Evolutionary conservation across 139 green algal genomes (phyloP).

Genomic region (Chlamydomonas sphaeroides): DNA sequence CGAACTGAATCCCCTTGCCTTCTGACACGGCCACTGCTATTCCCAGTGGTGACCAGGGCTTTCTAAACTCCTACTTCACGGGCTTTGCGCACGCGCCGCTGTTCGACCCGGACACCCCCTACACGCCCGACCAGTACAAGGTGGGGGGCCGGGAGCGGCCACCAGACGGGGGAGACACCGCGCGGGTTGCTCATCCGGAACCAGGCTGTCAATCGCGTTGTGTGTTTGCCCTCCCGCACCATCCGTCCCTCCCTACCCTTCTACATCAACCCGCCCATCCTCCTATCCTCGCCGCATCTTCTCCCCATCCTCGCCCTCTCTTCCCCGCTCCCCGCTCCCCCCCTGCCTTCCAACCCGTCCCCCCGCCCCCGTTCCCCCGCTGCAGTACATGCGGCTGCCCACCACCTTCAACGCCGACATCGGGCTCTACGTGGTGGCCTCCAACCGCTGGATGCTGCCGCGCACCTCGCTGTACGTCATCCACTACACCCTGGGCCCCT

Average conservation of each 20-base stretch:
- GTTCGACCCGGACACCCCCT: conserved; percentile 66
- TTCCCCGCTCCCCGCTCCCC: too few species aligned
- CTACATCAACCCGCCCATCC: too few species aligned
- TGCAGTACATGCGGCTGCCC: conserved; percentile 67
- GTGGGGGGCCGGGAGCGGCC: too few species aligned
- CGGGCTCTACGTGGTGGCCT: conserved; percentile 76
- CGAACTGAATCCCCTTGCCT: too few species aligned
- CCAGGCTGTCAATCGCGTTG: too few species aligned
- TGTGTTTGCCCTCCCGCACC: too few species aligned
- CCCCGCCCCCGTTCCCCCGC: neutral
- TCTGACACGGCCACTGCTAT: too few species aligned
- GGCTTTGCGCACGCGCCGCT: conserved; percentile 67
- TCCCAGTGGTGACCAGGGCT: conserved; percentile 73
- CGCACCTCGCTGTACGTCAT: conserved; percentile 63
- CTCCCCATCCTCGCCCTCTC: too few species aligned
- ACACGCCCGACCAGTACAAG: conserved; percentile 48
- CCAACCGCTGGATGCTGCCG: conserved; percentile 71
- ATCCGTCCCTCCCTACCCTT: too few species aligned
- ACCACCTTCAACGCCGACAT: conserved; percentile 81
- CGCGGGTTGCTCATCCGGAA: too few species aligned
- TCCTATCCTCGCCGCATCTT: too few species aligned
- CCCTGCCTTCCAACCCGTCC: neutral
- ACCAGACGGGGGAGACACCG: too few species aligned
- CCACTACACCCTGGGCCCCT: conserved; percentile 80
- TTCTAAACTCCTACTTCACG: conserved; percentile 79